Percentiles rank a stretch among this genome's conserved stretches.
Conservation (phyloP, 768 basidiomycete species). For the Lactarius tabidus region DNA sequence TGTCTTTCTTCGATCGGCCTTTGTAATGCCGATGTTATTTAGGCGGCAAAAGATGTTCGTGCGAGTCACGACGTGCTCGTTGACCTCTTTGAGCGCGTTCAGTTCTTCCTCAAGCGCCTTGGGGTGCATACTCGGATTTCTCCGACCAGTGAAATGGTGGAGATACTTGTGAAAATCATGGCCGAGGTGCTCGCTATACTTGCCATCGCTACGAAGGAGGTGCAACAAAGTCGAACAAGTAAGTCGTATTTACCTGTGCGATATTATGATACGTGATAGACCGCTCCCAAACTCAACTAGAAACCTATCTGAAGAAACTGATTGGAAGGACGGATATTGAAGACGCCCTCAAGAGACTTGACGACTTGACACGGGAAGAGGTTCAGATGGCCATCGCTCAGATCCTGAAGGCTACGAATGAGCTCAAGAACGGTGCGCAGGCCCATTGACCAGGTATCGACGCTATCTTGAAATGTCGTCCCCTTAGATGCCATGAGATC, state of each 20-base stretch:
- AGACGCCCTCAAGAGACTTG: neutral
- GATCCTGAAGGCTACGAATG: neutral
- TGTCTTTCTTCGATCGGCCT: neutral
- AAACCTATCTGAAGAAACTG: neutral
- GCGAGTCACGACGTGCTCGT: neutral
- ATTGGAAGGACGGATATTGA: neutral
- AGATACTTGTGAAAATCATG: neutral
- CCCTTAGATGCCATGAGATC: neutral
- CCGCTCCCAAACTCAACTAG: neutral
- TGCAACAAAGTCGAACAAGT: neutral
- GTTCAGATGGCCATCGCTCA: neutral
- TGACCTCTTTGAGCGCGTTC: neutral
- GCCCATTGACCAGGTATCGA: neutral
- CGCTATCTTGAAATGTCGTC: neutral
- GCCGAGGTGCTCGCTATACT: neutral
- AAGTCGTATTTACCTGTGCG: too few relatives aligned
- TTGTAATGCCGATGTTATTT: neutral
- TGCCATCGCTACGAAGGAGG: neutral
- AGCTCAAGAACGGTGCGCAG: neutral
- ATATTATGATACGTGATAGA: too few relatives aligned
- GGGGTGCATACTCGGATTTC: neutral
- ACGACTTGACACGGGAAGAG: neutral
- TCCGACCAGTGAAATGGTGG: neutral
- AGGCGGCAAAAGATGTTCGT: neutral
- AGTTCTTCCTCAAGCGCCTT: neutral